Evolutionary conservation across 192 early-diverging fungal genomes (phyloP), one percentile per base, ranked within the genome.

Genomic region (Obelidium mucronatum): DNA sequence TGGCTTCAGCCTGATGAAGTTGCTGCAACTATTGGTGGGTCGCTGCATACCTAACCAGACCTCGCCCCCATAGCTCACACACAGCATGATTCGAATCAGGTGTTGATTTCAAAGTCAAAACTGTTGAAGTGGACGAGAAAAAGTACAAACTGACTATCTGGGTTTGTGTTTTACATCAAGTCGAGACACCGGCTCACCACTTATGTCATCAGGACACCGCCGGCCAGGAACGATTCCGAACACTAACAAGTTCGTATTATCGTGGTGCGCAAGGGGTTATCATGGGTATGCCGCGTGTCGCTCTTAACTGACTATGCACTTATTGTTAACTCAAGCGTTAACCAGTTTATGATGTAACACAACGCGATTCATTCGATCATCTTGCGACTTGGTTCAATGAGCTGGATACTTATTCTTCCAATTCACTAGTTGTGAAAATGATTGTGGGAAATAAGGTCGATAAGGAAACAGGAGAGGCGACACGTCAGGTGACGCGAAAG

Each of bases 391-490:
- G 98, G 98, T 92, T 98, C 69, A 93, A 88, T 31, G 98, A 99
- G 82, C 88, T 98, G 35, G 93, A 93, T 69, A 96, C 94, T 36
- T 98, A 97, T 77, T 93, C 94, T 51, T 90, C 94, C 11, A 91
- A 79, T 67, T 86, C 87, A 59, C 93, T 96, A 33, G 92, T 99
- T 40, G 92, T 99, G 36, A 97, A 95, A 84, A 97, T 98, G 89
- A 92, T 99, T 80, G 94, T 99, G 24, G 98, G 97, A 61, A 99
- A 99, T 83, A 99, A 99, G 80, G 91, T 94, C 53, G 98, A 99
- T 85, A 96, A 95, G 88, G 95, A 94, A 84, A 73, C 69, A 2
- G 60, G 74, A 1, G 67, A 68, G 22, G 73, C 80, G 3, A 87
- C 84, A 67, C 80, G 94, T 42, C 90, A 91, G 63, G 97, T 99